A percentile compares a stretch with the other conserved stretches of the same genome.
Conservation (phyloP, 192 early-diverging fungal species). For the Backusella parvicylindrica region DNA sequence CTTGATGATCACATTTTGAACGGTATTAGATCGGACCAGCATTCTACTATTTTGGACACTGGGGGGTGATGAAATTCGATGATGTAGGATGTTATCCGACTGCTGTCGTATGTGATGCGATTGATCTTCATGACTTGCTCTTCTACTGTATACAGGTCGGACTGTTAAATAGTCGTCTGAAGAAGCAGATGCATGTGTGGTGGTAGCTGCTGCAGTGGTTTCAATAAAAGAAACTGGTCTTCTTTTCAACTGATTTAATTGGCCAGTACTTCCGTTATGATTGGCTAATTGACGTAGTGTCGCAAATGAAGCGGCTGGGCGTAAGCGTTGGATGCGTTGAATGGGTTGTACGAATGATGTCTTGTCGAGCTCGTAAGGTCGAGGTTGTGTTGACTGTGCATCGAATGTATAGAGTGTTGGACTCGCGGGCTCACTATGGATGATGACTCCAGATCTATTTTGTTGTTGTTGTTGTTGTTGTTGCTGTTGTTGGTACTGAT, state of each 20-base stretch:
- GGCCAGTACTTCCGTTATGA: not conserved
- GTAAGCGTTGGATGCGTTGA: conserved; percentile 5
- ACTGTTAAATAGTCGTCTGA: not conserved
- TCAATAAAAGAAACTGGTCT: conserved; percentile 11
- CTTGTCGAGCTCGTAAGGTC: not conserved
- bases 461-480: not conserved
- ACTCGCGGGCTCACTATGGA: not conserved
- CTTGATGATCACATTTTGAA: conserved; percentile 10
- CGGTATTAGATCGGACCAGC: conserved; percentile 7
- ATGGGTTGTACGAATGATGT: not conserved
- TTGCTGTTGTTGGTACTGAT: not conserved
- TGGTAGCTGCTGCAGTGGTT: not conserved
- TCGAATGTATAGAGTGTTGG: not conserved
- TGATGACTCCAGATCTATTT: not conserved
- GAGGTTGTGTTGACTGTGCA: not conserved
- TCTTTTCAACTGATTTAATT: not conserved
- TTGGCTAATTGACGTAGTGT: conserved; percentile 14
- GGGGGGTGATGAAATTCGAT: not conserved
- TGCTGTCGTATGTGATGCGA: not conserved
- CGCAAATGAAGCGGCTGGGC: conserved; percentile 19
- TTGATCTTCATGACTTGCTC: conserved; percentile 11
- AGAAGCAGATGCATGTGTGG: not conserved
- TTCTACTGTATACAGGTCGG: conserved; percentile 5
- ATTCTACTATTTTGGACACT: not conserved
- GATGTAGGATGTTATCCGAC: not conserved